Conservation (phyloP, 2,329 filamentous ascomycete species). For the Cladosporium austrohemisphaericum region DNA sequence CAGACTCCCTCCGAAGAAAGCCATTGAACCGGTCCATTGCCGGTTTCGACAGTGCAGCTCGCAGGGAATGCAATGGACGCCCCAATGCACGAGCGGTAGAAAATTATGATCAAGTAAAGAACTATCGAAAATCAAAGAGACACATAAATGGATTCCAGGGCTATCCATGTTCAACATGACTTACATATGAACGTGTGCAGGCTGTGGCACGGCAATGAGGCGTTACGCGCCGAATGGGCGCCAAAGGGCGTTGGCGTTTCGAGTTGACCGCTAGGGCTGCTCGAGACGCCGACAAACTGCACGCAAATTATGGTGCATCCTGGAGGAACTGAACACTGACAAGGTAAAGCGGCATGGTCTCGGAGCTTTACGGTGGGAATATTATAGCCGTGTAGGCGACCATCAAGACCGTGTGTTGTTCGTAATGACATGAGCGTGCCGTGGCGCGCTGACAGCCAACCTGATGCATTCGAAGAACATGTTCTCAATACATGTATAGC, state of each 20-base stretch:
- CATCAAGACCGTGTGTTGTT: too few species aligned
- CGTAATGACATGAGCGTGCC: too few species aligned
- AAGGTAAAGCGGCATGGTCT: not conserved
- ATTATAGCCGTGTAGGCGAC: too few species aligned
- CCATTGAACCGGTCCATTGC: conserved; percentile 7
- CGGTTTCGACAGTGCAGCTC: not conserved
- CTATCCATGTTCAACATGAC: conserved; percentile 5
- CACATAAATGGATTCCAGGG: not conserved
- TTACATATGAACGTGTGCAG: conserved; percentile 9
- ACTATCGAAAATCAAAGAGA: not conserved
- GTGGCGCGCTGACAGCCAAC: too few species aligned
- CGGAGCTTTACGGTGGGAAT: not conserved
- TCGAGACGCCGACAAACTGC: conserved; percentile 11
- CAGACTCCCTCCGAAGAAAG: not conserved
- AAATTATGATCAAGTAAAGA: too few species aligned
- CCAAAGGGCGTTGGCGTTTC: conserved; percentile 13
- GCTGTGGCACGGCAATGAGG: conserved; percentile 5
- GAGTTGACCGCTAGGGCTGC: not conserved
- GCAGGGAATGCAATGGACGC: not conserved
- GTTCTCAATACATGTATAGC: too few species aligned
- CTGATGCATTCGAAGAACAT: too few species aligned
- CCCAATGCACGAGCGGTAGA: not conserved
- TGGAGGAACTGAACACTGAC: not conserved
- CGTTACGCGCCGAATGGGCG: conserved; percentile 13
- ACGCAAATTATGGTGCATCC: conserved; percentile 6